Base-by-base conservation (phyloP, 495 filamentous ascomycete genomes). In the Hypoxylon intermedium region DNA sequence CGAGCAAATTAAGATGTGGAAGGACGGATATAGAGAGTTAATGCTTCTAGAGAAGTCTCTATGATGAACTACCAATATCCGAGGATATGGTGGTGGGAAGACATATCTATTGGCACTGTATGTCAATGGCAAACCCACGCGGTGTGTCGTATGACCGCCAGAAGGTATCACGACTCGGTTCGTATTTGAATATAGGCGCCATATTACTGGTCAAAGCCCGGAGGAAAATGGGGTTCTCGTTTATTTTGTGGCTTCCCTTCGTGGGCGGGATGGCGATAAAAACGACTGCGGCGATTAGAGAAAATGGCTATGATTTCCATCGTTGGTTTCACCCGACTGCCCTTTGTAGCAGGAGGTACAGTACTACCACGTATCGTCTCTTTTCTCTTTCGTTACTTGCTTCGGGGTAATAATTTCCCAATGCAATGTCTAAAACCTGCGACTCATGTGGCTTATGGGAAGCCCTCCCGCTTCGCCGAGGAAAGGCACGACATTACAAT, bases 1-100 rank as follows among this genome's bases (percentile, higher is more conserved):
- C 24, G 79, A 85, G 58, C 84, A 89, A 68, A 79, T 72, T 16
- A 76, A 75, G 33, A 80, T 81, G 63, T 87, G 87, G 74, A 85
- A 86, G 61, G 85, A 87, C 31, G 85, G 82, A 37, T 92, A 93
- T 72, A 79, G 84, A 51, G 92, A 96, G 72, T 72, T 91, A 15
- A 79, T 93, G 70, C 78, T 85, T 37, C 67, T 93, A 49, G 88
- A 88, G 6, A 84, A 79, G 23, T 60, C 62, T 23, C 30, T 56
- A 42, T 65, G 45, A 60, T 15, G 43, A 40, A 38, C 34, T 57
- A 19, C 55, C 42, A 19, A 51, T 31, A 55, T 51, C 43, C 49
- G 42, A 43, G 16, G 15, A 20, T 21, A 54, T 16, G 26, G 33
- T 24, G 37, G 44, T 42, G 37, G 15, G 36, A 40, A 36, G 42